These are phyloP conservation scores for Vitis riparia DNA, from an alignment of 164 flowering plant genomes.

Conservation along the genomic window DNA sequence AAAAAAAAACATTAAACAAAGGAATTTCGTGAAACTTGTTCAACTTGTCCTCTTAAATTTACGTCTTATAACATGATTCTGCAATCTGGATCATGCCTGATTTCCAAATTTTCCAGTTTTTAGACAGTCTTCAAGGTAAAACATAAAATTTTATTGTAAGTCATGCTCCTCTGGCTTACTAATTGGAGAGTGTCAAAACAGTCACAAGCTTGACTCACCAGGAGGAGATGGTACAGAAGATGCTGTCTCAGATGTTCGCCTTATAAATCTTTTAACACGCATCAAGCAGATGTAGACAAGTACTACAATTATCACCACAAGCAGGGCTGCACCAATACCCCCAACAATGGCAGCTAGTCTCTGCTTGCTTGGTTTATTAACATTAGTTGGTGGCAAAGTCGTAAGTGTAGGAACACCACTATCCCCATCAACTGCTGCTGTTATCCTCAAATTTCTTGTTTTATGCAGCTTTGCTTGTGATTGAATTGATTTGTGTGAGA, in stretches of 20 bases:
- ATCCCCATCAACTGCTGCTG: slow-evolving; percentile 25
- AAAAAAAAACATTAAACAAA: too few species aligned
- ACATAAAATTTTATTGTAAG: too few species aligned
- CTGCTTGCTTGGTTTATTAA: slow-evolving; percentile 27
- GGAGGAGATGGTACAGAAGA: slow-evolving; percentile 42
- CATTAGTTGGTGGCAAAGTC: slow-evolving; percentile 23
- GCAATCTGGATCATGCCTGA: too few species aligned
- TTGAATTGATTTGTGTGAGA: slow-evolving; percentile 12
- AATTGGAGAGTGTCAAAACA: too few species aligned
- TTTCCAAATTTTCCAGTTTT: not conserved
- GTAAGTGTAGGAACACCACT: slow-evolving; percentile 38
- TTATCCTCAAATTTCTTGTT: slow-evolving; percentile 24
- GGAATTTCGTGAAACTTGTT: too few species aligned
- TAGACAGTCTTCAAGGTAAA: not conserved
- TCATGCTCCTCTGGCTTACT: too few species aligned
- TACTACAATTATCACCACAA: slow-evolving; percentile 30
- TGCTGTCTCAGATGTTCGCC: slow-evolving; percentile 37
- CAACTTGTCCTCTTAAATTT: too few species aligned
- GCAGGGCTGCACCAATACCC: slow-evolving; percentile 35
- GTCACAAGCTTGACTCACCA: slow-evolving; percentile 23
- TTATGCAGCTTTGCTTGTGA: slow-evolving; percentile 11
- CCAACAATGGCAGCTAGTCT: slow-evolving; percentile 36
- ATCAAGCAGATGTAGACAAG: slow-evolving; percentile 41
- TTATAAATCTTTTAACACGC: slow-evolving; percentile 32
- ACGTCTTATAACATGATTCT: too few species aligned